Percentiles rank a stretch among this genome's conserved stretches.
Conservation (phyloP, 176 grass and related monocot species). For the Oryza glumipatula region DNA sequence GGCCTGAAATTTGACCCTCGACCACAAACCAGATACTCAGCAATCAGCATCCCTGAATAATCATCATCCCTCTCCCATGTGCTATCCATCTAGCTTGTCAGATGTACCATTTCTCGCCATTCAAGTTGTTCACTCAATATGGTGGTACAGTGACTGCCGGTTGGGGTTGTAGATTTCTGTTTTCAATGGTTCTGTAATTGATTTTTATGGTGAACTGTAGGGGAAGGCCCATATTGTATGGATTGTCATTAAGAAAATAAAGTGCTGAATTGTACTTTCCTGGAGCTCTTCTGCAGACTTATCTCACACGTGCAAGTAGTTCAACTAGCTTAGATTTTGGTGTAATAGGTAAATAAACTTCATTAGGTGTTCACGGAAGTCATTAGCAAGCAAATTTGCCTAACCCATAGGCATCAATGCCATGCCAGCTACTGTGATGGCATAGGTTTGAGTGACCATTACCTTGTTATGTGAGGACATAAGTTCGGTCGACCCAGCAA, state of each 20-base stretch:
- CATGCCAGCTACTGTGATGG: not conserved
- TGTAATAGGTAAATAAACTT: not conserved
- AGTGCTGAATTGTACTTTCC: no score
- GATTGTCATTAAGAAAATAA: no score
- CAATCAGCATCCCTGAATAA: not conserved
- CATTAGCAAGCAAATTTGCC: not conserved
- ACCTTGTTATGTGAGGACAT: not conserved
- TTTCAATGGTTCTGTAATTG: not conserved
- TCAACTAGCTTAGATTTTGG: not conserved
- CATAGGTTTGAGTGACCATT: not conserved
- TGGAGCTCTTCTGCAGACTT: not conserved
- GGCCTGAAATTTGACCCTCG: no score
- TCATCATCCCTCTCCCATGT: not conserved
- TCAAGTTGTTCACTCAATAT: not conserved
- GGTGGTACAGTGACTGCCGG: not conserved
- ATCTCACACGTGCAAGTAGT: not conserved
- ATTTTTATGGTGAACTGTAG: not conserved
- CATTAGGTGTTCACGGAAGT: not conserved
- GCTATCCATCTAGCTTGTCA: not conserved
- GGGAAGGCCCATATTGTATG: not conserved
- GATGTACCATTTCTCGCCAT: not conserved
- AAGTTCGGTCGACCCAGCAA: not conserved
- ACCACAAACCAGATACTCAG: not conserved
- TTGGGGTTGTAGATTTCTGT: not conserved
- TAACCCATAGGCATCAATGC: not conserved